These are phyloP conservation scores for Populus alba DNA, from an alignment of 345 rosid genomes.

Conservation along the genomic window DNA sequence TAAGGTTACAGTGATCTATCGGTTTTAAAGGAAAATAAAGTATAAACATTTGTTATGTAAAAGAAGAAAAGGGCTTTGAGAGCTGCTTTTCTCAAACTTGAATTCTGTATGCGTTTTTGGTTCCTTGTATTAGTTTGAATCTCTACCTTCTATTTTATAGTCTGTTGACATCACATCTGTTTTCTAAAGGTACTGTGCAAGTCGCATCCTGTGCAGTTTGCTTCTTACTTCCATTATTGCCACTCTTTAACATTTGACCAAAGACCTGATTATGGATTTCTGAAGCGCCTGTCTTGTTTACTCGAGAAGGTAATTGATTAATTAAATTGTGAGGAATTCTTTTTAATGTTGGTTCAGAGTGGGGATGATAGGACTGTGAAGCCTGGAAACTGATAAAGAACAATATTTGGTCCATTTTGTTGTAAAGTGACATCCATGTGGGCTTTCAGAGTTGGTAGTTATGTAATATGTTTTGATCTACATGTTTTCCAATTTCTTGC, in stretches of 20 bases:
- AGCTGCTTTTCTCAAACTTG: background rate
- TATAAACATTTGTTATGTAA: background rate
- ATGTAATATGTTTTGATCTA: background rate
- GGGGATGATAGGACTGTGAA: background rate
- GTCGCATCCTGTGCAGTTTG: conserved; percentile 78
- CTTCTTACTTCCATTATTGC: conserved; percentile 86
- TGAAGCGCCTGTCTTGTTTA: conserved; percentile 76
- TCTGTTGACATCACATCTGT: background rate
- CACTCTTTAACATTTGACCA: conserved; percentile 79
- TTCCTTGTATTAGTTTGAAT: background rate
- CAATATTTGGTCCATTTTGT: background rate
- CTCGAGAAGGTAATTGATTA: conserved; percentile 57
- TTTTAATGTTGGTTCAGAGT: background rate
- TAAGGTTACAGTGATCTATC: too few relatives aligned
- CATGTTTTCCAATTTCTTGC: conserved; percentile 1
- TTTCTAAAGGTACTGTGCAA: conserved; percentile 66
- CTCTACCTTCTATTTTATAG: background rate
- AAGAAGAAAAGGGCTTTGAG: background rate
- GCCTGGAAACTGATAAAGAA: background rate
- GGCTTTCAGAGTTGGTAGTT: background rate
- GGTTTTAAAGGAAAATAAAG: background rate
- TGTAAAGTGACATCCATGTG: background rate
- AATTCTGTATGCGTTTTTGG: background rate
- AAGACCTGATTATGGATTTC: conserved; percentile 81
- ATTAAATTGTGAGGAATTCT: background rate